Evolutionary conservation across 192 early-diverging fungal species (phyloP), one percentile per base, ranked within the genome.

Genomic region (Linnemannia zychae): DNA sequence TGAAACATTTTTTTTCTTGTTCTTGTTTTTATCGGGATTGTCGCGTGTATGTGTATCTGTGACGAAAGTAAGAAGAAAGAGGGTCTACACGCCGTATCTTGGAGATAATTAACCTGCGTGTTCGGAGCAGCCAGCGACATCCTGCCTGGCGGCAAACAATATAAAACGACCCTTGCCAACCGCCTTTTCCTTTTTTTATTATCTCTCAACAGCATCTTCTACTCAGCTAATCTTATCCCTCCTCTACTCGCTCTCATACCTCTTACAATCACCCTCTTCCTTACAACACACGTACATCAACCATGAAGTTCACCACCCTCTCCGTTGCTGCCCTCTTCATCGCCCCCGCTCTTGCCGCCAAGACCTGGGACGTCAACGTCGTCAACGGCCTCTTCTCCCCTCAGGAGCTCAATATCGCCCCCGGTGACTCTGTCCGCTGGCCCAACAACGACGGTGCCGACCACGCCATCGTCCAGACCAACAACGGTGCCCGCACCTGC

Each of bases 351-450:
- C 63, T 81, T n/a, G 79, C 73, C 13, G 79, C 67, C 71, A 80
- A 74, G 68, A 75, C 74, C 28, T 75, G 68, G 67, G 79, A 81
- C 24, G 74, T 81, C 73, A 75, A 71, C 67, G 0, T 60, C 33
- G 63, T 65, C 52, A 81, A 81, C 53, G 79, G 79, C 73, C 36
- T 22, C 0, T 75, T 75, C 66, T 70, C 67, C 15, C 79, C 79
- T 15, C 65, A 81, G n/a, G 74, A 57, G 65, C 40, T 81, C 49
- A 52, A 74, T 24, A 81, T 81, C 18, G 67, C 66, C 37, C 50
- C 73, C 73, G 79, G 79, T 18, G 74, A 81, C 68, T 65, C 79
- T 46, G 74, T 75, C 38, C 37, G 49, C 74, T 81, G 79, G 79
- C 60, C 67, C 79, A 75, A 70, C 49, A 71, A 12, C 52, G 79